A percentile compares a stretch with the other conserved stretches of the same genome.
These are phyloP conservation scores for Alternaria gansuensis DNA, from an alignment of 2,329 filamentous ascomycete species.

Conservation along the genomic window DNA sequence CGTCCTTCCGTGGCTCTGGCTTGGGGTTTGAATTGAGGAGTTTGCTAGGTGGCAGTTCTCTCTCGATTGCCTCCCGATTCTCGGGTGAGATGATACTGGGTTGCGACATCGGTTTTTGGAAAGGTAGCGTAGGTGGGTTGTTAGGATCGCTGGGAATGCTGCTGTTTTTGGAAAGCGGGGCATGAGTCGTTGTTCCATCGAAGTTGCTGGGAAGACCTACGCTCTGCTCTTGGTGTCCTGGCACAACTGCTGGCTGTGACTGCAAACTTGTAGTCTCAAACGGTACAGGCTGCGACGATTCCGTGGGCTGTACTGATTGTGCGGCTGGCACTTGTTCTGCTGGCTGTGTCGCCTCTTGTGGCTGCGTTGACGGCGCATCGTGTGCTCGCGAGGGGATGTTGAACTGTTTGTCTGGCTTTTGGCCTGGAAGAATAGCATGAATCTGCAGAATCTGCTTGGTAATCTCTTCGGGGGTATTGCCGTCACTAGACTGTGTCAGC, in stretches of 20 bases:
- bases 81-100: slow-evolving; percentile 17
- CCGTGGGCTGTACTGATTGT: slow-evolving; percentile 19
- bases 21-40: slow-evolving; percentile 39
- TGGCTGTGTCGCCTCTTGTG: slow-evolving; percentile 16
- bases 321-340: slow-evolving; percentile 12
- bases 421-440: slow-evolving; percentile 82
- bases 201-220: slow-evolving; percentile 66
- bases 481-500: slow-evolving; percentile 57
- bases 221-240: slow-evolving; percentile 32
- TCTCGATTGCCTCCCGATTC: slow-evolving; percentile 20
- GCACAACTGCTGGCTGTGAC: slow-evolving; percentile 13
- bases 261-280: slow-evolving; percentile 13
- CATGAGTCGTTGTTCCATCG: slow-evolving; percentile 56
- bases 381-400: slow-evolving; percentile 64
- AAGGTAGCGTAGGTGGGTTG: slow-evolving; percentile 16
- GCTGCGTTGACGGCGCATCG: slow-evolving; percentile 31
- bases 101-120: slow-evolving; percentile 18
- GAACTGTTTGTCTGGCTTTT: slow-evolving; percentile 65
- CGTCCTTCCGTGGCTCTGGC: slow-evolving; percentile 25
- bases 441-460: slow-evolving; percentile 86
- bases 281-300: slow-evolving; percentile 16
- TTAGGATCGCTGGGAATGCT: slow-evolving; percentile 16
- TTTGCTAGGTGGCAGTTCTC: slow-evolving; percentile 41
- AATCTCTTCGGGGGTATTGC: slow-evolving; percentile 71
- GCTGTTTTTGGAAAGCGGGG: slow-evolving; percentile 19